Base-by-base conservation (phyloP, 2,329 filamentous ascomycete genomes). In the Exophiala bonariae region DNA sequence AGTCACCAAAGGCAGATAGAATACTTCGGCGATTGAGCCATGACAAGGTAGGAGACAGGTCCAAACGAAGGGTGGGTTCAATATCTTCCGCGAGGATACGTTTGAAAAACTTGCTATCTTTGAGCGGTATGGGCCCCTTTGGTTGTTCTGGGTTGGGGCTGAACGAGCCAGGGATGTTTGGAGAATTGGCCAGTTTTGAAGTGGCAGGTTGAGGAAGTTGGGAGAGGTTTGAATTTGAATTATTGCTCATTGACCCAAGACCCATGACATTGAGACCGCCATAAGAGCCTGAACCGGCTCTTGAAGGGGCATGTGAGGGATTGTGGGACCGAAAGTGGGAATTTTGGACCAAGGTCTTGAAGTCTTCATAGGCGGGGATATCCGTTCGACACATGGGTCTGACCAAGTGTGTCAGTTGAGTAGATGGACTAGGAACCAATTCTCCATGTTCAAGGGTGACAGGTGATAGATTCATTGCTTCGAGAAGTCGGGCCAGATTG, bases 41-140 rank as follows among this genome's bases (percentile, higher is more conserved):
- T 1, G 90, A 96, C 20, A 99, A 80, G 0, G 91, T 89, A 0
- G 93, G 93, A 0, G 93, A 91, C 2, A 83, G 79, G 65, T 99
- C 93, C 3, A 99, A 79, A 33, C 93, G 84, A 8, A 99, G 73
- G 0, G 93, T 96, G 1, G 93, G 93, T 64, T 99, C 93, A 47
- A 99, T 89, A 62, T 99, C 93, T 66, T 99, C 93, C 16, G 82
- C 78, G 19, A 97, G 69, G 4, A 84, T 85, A 37, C 93, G 84
- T 72, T 97, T 97, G 73, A 92, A 99, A 64, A 97, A 99, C 56
- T 87, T 89, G 20, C 87, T 89, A 47, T 97, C 93, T 63, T 93
- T 95, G 32, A 99, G 72, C 3, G 84, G 82, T 3, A 64, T 59
- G 28, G 68, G 55, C 4, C 62, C 60, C 28, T 55, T 62, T 30